A percentile compares a stretch with the other conserved stretches of the same genome.
phyloP scores from a whole-genome alignment of 805 yeast species.

The Nematodospora valgi region DNA sequence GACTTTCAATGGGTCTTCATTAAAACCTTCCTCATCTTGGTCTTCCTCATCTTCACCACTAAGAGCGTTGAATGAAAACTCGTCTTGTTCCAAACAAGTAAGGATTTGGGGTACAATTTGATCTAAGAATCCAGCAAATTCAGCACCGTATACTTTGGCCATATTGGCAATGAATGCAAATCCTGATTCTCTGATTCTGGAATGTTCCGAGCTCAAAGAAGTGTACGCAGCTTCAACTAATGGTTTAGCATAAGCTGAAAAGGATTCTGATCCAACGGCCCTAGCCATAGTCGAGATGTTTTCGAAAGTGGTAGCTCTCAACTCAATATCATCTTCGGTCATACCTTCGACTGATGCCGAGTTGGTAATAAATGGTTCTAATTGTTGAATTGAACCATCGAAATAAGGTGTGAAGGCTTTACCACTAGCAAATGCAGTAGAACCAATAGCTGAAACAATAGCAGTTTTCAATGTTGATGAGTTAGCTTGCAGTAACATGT shows the following conservation, averaged over 20 bases:
- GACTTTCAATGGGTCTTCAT: slow-evolving; percentile 72
- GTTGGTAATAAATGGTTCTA: slow-evolving; percentile 78
- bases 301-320: slow-evolving; percentile 90
- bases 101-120: slow-evolving; percentile 80
- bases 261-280: slow-evolving; percentile 91
- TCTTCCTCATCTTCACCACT: slow-evolving; percentile 44
- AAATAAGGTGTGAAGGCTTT: slow-evolving; percentile 83
- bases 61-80: slow-evolving; percentile 64
- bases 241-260: slow-evolving; percentile 82
- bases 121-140: slow-evolving; percentile 81
- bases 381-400: slow-evolving; percentile 69
- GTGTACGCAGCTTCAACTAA: slow-evolving; percentile 83
- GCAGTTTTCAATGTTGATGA: slow-evolving; percentile 73
- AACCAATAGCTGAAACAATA: slow-evolving; percentile 92
- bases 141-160: slow-evolving; percentile 92
- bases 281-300: slow-evolving; percentile 92
- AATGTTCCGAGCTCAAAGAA: slow-evolving; percentile 71
- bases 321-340: slow-evolving; percentile 85
- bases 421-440: slow-evolving; percentile 95
- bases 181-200: slow-evolving; percentile 91
- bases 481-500: slow-evolving; percentile 73
- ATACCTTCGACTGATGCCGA: slow-evolving; percentile 68
- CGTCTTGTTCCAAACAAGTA: slow-evolving; percentile 82
- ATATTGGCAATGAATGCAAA: slow-evolving; percentile 89
- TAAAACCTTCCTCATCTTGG: slow-evolving; percentile 58